phyloP scores from a whole-genome alignment of 305 asterid species.

The Fraxinus paxiana region DNA sequence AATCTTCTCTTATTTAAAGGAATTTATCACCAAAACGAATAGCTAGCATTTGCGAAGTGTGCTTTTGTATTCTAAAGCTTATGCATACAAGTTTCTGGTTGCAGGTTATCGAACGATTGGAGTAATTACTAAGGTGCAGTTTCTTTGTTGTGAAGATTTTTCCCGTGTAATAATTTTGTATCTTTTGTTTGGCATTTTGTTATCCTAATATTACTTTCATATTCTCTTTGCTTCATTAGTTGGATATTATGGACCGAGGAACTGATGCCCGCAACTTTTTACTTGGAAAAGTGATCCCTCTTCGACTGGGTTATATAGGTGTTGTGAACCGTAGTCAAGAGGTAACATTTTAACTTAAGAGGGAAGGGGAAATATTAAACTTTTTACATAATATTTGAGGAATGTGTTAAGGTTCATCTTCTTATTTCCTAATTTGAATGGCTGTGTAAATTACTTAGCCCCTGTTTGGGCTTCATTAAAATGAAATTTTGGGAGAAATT shows the following conservation, averaged over 20 bases:
- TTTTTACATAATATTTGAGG: background rate
- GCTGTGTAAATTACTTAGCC: background rate
- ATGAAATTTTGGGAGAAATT: background rate
- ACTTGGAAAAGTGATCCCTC: constrained; percentile 96
- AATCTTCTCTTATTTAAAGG: background rate
- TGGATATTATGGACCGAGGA: constrained; percentile 99
- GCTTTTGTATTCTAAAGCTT: constrained; percentile 24
- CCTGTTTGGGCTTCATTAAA: background rate
- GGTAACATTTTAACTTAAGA: constrained; percentile 43
- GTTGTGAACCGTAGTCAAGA: constrained; percentile 98
- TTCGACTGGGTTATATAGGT: constrained; percentile 93
- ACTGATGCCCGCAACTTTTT: constrained; percentile 95
- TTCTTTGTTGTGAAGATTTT: constrained; percentile 5
- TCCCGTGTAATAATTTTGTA: background rate
- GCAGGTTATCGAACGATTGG: constrained; percentile 91
- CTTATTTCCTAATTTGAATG: background rate
- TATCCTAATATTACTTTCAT: constrained; percentile 6
- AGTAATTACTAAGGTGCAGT: constrained; percentile 78
- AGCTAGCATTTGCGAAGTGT: constrained; percentile 16
- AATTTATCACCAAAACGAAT: background rate
- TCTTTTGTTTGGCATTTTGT: background rate
- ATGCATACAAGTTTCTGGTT: constrained; percentile 25
- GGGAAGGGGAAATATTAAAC: background rate
- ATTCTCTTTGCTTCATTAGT: constrained; percentile 48
- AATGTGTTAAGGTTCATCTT: constrained; percentile 7